phyloP scores from a whole-genome alignment of 1,284 basidiomycete genomes.

The Leccinum angustisporum region DNA sequence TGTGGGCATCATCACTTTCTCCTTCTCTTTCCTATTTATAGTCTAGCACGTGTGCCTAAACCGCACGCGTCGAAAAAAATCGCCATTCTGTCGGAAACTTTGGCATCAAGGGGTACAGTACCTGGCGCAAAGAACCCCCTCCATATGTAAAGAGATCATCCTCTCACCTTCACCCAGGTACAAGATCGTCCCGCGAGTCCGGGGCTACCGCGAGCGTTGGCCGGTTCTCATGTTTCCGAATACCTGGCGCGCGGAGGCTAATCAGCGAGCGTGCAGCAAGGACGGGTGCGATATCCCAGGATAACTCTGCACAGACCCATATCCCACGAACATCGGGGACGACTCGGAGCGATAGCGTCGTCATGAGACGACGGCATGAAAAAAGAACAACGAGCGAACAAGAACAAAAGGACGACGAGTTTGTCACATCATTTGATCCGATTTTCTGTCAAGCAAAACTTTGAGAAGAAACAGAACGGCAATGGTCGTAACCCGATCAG shows the following conservation, averaged over 20 bases:
- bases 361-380: background rate
- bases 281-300: background rate
- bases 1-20: background rate
- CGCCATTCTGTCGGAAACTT: constrained; percentile 21
- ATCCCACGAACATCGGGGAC: background rate
- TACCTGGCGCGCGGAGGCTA: background rate
- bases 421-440: constrained; percentile 11
- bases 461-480: background rate
- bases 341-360: background rate
- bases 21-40: background rate
- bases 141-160: constrained; percentile 10
- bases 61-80: background rate
- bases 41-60: background rate
- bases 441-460: background rate
- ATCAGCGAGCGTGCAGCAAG: background rate
- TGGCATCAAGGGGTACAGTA: background rate
- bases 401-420: background rate
- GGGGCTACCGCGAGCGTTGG: background rate
- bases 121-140: background rate
- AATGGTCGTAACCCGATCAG: background rate
- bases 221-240: constrained; percentile 11
- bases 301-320: background rate
- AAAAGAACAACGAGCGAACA: background rate
- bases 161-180: constrained; percentile 2
- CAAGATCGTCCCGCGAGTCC: constrained; percentile 14